Evolutionary conservation across 768 basidiomycete genomes (phyloP), one percentile per base, ranked within the genome.

Genomic region (Trametes cinnabarina): DNA sequence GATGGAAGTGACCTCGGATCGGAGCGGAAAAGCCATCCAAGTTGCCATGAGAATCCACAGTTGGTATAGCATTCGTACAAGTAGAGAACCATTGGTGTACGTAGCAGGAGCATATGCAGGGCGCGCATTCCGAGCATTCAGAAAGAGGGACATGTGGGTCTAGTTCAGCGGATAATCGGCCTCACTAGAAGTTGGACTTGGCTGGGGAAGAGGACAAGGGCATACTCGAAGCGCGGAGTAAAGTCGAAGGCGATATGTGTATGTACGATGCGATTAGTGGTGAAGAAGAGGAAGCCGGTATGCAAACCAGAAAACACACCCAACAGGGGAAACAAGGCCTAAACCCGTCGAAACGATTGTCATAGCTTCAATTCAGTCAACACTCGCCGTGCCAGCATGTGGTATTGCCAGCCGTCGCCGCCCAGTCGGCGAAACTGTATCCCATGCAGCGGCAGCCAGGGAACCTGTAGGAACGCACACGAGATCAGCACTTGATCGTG

Each of bases 331-430:
- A 52, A 25, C 42, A 58, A 62, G 30, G 34, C 62, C 58, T 43
- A 47, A 28, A 44, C 34, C 51, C n/a, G 60, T 37, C 25, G 40
- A 52, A 53, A 58, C 53, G 30, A 60, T 46, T 49, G 61, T 73
- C 66, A 93, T 78, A 94, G 74, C 74, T 93, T 93, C 69, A 94
- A 80, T 71, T 94, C 92, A 37, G 91, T 94, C 65, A 94, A 74
- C 39, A 94, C 92, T 58, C 91, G 81, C 64, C 91, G 81, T 22
- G 92, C 94, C 39, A 98, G 81, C 91, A 94, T 94, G 70, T 95
- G 93, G 72, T 98, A 98, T 73, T 97, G 94, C 94, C 94, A 98
- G 0, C 89, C 91, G 63, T 96, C 92, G 1, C 95, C 95, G 25
- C 90, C 83, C 1, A 87, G 82, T 60, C 96, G 81, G 47, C 96